Conservation (phyloP, 352 stramenopile species). For the Pythium diclinum region DNA sequence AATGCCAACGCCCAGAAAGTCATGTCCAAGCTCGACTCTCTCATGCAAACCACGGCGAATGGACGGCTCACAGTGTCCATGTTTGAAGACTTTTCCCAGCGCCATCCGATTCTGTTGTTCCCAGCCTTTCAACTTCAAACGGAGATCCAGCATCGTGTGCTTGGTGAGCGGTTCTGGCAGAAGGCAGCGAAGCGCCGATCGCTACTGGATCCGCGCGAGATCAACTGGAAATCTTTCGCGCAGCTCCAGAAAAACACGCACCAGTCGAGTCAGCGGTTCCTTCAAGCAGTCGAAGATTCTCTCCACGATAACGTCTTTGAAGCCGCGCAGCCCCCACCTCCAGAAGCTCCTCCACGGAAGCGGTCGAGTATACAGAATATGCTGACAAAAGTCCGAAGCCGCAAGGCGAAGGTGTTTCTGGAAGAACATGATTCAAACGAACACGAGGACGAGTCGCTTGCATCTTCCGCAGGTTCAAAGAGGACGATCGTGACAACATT, state of each 20-base stretch:
- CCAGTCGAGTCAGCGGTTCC: constrained; percentile 24
- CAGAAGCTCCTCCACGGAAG: constrained; percentile 1
- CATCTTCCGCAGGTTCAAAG: neutral
- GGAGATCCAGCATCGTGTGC: constrained; percentile 56
- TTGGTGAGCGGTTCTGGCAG: constrained; percentile 59
- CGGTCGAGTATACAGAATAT: constrained; percentile 13
- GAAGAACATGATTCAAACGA: neutral
- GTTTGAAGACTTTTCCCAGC: constrained; percentile 57
- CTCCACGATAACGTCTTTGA: constrained; percentile 15
- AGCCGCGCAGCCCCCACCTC: neutral
- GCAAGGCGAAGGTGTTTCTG: constrained; percentile 11
- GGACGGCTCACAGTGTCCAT: constrained; percentile 37
- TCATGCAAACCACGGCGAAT: constrained; percentile 37
- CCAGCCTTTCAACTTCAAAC: constrained; percentile 65
- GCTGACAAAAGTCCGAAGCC: constrained; percentile 9
- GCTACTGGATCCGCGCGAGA: constrained; percentile 29
- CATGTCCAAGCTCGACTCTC: constrained; percentile 44
- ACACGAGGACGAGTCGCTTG: neutral
- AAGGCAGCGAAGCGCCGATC: constrained; percentile 42
- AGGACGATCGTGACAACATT: constrained; percentile 1
- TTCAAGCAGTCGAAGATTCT: constrained; percentile 13
- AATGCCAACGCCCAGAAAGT: constrained; percentile 57
- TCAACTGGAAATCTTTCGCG: constrained; percentile 44
- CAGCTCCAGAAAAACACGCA: constrained; percentile 29
- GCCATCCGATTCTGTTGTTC: constrained; percentile 65